These are phyloP conservation scores for Thymus mandschuricus DNA, from an alignment of 257 asterid species.

Conservation along the genomic window DNA sequence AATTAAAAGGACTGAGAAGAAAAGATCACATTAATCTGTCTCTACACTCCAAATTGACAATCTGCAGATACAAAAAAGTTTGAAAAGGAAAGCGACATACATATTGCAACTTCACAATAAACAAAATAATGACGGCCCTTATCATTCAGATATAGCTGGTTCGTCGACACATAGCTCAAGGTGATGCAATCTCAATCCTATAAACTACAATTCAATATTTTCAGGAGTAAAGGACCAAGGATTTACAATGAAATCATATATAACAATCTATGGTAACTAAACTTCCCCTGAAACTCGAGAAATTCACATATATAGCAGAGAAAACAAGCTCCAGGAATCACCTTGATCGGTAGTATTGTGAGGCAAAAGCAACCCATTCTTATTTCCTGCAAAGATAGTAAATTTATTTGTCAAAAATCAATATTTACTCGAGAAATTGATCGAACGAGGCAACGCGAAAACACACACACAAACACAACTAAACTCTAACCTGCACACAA, in stretches of 20 bases:
- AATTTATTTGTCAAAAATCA: background rate
- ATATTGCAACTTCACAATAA: slow-evolving; percentile 14
- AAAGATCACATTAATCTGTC: background rate
- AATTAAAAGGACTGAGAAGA: background rate
- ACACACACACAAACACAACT: background rate
- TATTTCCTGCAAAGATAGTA: slow-evolving; percentile 55
- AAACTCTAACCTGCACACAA: slow-evolving; percentile 57
- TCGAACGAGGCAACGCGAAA: background rate
- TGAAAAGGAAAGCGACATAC: background rate
- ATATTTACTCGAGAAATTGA: background rate
- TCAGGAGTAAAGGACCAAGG: background rate
- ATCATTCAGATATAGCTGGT: background rate
- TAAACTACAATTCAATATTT: too few species aligned
- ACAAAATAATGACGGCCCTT: background rate
- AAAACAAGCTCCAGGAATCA: background rate
- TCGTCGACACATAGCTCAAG: background rate
- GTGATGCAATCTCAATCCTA: background rate
- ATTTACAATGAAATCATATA: background rate
- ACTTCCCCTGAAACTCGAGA: background rate
- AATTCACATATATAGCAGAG: background rate
- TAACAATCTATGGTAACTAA: background rate
- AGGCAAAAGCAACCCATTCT: slow-evolving; percentile 90
- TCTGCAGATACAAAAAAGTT: background rate
- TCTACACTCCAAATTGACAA: background rate
- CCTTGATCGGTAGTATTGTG: slow-evolving; percentile 1